Percentiles rank a stretch among this genome's conserved stretches.
phyloP scores from a whole-genome alignment of 306 rosid genomes.

The Gastrolobium villosum region DNA sequence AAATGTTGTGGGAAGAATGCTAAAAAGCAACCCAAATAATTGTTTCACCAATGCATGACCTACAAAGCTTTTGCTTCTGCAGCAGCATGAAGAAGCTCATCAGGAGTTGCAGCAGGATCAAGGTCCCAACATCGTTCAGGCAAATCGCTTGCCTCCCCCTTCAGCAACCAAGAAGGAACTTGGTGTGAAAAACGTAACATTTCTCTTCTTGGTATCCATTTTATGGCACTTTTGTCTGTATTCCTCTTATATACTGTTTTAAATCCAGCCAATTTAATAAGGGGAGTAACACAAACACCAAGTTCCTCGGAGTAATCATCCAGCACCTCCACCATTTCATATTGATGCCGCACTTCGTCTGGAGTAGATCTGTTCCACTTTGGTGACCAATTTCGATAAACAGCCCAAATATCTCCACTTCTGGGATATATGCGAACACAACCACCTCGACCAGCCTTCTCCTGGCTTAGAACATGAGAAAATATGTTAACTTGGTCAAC shows the following conservation, averaged over 20 bases:
- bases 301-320: conserved; percentile 94
- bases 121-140: conserved; percentile 94
- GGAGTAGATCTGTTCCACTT: conserved; percentile 92
- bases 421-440: conserved; percentile 89
- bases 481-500: conserved; percentile 90
- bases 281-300: conserved; percentile 86
- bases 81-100: conserved; percentile 86
- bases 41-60: conserved; percentile 48
- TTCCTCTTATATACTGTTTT: conserved; percentile 85
- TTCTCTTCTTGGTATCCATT: conserved; percentile 88
- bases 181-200: conserved; percentile 97
- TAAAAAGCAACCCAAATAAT: conserved; percentile 51
- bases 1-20: conserved; percentile 68
- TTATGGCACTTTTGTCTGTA: conserved; percentile 69
- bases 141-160: conserved; percentile 65
- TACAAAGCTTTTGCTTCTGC: conserved; percentile 53
- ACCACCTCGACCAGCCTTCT: conserved; percentile 95
- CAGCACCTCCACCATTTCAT: conserved; percentile 97
- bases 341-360: conserved; percentile 85
- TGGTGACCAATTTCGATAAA: conserved; percentile 88
- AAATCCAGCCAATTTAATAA: conserved; percentile 82
- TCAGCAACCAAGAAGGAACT: conserved; percentile 89
- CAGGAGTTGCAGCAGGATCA: conserved; percentile 98
- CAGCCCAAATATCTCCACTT: conserved; percentile 92
- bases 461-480: conserved; percentile 82